phyloP scores from a whole-genome alignment of 163 green algal genomes.

The Prototheca wickerhamii region DNA sequence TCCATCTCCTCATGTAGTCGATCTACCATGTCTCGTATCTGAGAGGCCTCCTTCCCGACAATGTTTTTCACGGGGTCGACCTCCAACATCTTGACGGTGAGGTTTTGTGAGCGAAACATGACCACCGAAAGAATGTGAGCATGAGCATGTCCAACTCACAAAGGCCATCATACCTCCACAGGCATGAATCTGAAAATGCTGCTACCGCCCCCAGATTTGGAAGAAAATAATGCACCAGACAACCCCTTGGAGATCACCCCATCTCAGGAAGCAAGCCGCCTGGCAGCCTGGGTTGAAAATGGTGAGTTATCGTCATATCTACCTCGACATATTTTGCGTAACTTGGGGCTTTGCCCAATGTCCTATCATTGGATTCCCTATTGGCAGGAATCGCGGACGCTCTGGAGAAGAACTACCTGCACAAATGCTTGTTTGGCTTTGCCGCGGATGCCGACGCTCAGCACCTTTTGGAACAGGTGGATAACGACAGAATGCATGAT shows the following conservation, averaged over 20 bases:
- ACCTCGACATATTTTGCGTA: no score
- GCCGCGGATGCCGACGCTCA: slow-evolving; percentile 47
- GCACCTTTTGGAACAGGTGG: slow-evolving; percentile 64
- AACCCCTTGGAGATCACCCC: background rate
- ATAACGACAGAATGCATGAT: no score
- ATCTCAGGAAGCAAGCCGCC: slow-evolving; percentile 43
- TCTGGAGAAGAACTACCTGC: slow-evolving; percentile 66
- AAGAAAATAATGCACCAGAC: no score
- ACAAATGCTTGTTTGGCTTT: slow-evolving; percentile 75
- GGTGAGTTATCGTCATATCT: slow-evolving; percentile 28
- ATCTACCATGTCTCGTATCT: slow-evolving; percentile 63
- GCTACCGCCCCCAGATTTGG: slow-evolving; percentile 18
- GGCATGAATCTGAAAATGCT: slow-evolving; percentile 75
- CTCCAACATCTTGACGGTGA: slow-evolving; percentile 64
- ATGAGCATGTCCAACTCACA: background rate
- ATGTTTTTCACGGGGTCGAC: slow-evolving; percentile 51
- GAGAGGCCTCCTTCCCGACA: slow-evolving; percentile 67
- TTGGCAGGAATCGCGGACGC: slow-evolving; percentile 69
- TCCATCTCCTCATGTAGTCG: background rate
- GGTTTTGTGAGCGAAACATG: background rate
- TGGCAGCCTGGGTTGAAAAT: slow-evolving; percentile 75
- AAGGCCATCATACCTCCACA: slow-evolving; percentile 30
- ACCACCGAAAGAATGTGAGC: background rate
- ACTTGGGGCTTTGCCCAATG: background rate
- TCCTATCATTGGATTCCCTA: background rate